Conservation (phyloP, 176 grass and related monocot species). For the Zoysia japonica region DNA sequence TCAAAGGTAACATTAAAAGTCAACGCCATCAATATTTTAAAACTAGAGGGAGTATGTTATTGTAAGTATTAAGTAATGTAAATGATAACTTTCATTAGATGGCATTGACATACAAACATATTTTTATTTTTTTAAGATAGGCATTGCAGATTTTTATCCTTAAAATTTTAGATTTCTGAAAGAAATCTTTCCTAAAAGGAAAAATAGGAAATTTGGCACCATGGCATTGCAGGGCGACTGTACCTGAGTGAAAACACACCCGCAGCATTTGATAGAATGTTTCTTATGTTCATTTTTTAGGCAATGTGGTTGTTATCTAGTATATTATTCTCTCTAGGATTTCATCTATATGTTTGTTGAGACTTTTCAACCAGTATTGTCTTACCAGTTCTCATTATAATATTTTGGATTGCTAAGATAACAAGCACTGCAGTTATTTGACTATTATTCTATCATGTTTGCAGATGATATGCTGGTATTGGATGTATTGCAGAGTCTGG, state of each 20-base stretch:
- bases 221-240: background rate
- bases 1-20: too few species aligned
- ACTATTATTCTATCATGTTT: slow-evolving; percentile 6
- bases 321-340: background rate
- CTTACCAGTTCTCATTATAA: slow-evolving; percentile 13
- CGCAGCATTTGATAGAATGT: slow-evolving; percentile 14
- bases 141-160: background rate
- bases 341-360: slow-evolving; percentile 3
- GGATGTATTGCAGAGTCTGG: slow-evolving; percentile 57
- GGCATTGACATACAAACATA: background rate
- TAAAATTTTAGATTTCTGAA: background rate
- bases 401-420: slow-evolving; percentile 17
- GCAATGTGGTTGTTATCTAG: slow-evolving; percentile 3
- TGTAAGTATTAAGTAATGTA: background rate
- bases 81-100: slow-evolving; percentile 5
- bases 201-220: background rate
- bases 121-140: background rate
- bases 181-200: background rate
- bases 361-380: background rate
- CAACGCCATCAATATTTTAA: too few species aligned
- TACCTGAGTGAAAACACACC: slow-evolving; percentile 16
- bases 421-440: background rate
- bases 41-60: background rate
- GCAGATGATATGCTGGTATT: slow-evolving; percentile 62
- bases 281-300: slow-evolving; percentile 16